Evolutionary conservation across 2,329 filamentous ascomycete genomes (phyloP), one percentile per base, ranked within the genome.

Genomic region (Epichloe brachyelytri): DNA sequence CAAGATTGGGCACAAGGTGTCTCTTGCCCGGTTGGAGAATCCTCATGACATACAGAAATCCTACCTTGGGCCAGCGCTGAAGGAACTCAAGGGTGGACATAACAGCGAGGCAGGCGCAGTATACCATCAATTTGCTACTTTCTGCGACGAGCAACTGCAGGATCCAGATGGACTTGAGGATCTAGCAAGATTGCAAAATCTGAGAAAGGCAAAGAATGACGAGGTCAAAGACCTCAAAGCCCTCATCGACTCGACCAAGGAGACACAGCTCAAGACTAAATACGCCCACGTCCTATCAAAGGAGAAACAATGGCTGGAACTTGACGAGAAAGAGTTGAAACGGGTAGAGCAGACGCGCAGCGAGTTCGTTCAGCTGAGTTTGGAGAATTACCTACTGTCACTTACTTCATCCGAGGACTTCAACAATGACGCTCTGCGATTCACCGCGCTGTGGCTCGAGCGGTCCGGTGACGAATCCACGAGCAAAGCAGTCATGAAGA

Each of bases 381-480:
- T 98, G 19, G 88, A 95, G 62, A 97, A 97, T 62, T 98, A 98
- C 60, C 76, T 98, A 2, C 78, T 91, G 3, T 86, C 88, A 2
- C 76, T 99, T 37, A 78, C 77, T 46, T 87, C 90, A 14, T 95
- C 87, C 20, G 90, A 98, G 59, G 82, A 86, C 36, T 85, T 94
- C 67, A 86, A 95, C 62, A 89, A 88, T 56, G 89, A 95, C 62
- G 85, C 88, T 3, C 76, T 98, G 49, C 85, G 93, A 1, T 96
- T 98, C 63, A 90, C 90, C 51, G 88, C 93, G 0, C 71, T 99
- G 17, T 99, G 93, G 93, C 78, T 98, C 10, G 89, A 95, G 63
- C 81, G 90, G 54, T 85, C 88, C 0, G 79, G 81, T n/a, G 84
- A 85, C 53, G 73, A 80, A 5, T 75, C 80, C 30, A 88, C 88